Conservation (phyloP, 345 rosid species). For the Aethionema arabicum region DNA sequence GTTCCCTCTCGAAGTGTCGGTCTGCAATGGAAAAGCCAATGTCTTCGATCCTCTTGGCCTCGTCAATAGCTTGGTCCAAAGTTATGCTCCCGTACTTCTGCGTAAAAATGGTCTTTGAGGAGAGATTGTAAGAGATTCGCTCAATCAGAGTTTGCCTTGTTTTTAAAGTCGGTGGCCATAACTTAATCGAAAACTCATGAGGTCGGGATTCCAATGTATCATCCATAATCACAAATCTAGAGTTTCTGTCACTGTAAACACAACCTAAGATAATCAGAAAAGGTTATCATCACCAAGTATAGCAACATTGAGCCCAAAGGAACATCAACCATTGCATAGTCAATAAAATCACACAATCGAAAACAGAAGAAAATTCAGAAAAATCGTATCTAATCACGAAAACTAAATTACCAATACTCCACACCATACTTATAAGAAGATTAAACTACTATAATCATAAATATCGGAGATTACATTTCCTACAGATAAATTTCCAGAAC, state of each 20-base stretch:
- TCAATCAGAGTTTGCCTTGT: conserved; percentile 69
- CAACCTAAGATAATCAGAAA: not conserved
- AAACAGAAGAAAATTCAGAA: conserved; percentile 2
- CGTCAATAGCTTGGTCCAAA: conserved; percentile 71
- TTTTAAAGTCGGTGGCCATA: conserved; percentile 87
- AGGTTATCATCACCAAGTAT: not conserved
- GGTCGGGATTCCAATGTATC: conserved; percentile 50
- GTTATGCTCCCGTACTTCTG: conserved; percentile 73
- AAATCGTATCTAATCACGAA: not conserved
- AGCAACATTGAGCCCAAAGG: conserved; percentile 1
- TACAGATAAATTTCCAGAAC: not conserved
- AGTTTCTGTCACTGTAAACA: conserved; percentile 18
- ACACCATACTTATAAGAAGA: not conserved
- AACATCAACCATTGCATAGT: not conserved
- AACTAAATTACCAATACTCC: not conserved
- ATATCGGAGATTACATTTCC: conserved; percentile 17
- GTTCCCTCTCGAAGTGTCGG: conserved; percentile 80
- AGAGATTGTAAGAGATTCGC: conserved; percentile 66
- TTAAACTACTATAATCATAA: not conserved
- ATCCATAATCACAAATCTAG: conserved; percentile 32
- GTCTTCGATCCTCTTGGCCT: conserved; percentile 75
- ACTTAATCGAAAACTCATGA: conserved; percentile 65
- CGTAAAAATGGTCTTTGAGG: conserved; percentile 75
- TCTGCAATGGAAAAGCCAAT: conserved; percentile 57
- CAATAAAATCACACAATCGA: conserved; percentile 6